Conservation (phyloP, 1,284 basidiomycete species). For the Pseudozyma flocculosa region DNA sequence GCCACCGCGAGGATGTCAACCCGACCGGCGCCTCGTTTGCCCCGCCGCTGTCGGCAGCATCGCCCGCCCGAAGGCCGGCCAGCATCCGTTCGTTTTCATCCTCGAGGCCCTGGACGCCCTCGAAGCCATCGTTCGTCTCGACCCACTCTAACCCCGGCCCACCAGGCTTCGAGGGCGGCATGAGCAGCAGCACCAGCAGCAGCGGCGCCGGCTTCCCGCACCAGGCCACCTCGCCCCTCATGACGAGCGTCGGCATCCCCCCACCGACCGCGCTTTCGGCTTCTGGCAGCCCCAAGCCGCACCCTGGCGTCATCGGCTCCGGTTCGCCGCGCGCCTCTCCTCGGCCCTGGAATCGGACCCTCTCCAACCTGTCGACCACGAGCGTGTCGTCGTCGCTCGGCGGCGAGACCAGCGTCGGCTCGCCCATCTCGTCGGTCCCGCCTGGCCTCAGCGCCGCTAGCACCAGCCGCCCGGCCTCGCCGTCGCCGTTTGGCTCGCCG, state of each 20-base stretch:
- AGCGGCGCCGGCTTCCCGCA: background rate
- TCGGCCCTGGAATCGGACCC: slow-evolving; percentile 34
- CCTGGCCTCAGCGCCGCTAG: slow-evolving; percentile 13
- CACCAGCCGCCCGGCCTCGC: slow-evolving; percentile 38
- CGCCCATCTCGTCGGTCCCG: slow-evolving; percentile 29
- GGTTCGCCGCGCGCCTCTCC: slow-evolving; percentile 43
- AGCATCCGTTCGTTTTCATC: slow-evolving; percentile 38
- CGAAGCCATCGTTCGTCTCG: slow-evolving; percentile 23
- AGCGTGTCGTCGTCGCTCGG: slow-evolving; percentile 23
- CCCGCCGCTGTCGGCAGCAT: slow-evolving; percentile 4
- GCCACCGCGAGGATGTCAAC: slow-evolving; percentile 42
- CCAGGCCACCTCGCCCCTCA: slow-evolving; percentile 22
- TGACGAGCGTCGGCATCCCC: slow-evolving; percentile 3
- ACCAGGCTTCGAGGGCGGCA: too few species aligned
- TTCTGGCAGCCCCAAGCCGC: slow-evolving; percentile 22
- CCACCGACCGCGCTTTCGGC: background rate
- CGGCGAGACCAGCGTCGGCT: slow-evolving; percentile 7
- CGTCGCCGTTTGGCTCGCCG: slow-evolving; percentile 46
- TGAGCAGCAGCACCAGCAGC: too few species aligned
- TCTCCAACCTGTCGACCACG: slow-evolving; percentile 29
- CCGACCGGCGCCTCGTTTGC: slow-evolving; percentile 41
- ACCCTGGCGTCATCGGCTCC: slow-evolving; percentile 43
- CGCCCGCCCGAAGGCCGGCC: slow-evolving; percentile 36
- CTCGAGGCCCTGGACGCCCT: slow-evolving; percentile 40
- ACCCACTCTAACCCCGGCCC: slow-evolving; percentile 1